Percentiles rank a stretch among this genome's conserved stretches.
Evolutionary conservation across 2,329 filamentous ascomycete genomes (phyloP).

Genomic region (Aspergillus bombycis): DNA sequence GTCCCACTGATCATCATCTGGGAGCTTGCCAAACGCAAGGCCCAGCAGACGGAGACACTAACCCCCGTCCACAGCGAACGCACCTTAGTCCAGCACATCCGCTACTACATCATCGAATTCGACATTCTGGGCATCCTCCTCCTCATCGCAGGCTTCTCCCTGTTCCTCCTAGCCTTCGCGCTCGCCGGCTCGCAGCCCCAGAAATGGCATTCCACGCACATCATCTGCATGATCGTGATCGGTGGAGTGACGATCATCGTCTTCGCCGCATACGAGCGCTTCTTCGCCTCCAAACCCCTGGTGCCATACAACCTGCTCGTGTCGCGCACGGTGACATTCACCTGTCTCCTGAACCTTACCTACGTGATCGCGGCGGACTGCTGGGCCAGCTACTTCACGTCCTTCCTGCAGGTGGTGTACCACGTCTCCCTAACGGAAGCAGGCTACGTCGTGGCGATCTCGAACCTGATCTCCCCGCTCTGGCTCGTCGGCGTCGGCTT

Average conservation of each 20-base stretch:
- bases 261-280: conserved; percentile 59
- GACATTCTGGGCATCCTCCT: conserved; percentile 64
- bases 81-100: conserved; percentile 46
- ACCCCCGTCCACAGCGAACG: conserved; percentile 43
- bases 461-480: conserved; percentile 57
- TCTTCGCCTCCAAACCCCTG: conserved; percentile 42
- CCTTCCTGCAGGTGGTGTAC: conserved; percentile 41
- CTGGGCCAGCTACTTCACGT: conserved; percentile 35
- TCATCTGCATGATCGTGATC: conserved; percentile 55
- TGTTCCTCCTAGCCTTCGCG: conserved; percentile 51
- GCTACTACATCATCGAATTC: conserved; percentile 60
- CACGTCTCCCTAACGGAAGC: conserved; percentile 31
- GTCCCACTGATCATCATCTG: conserved; percentile 59
- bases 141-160: conserved; percentile 59
- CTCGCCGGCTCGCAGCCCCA: conserved; percentile 46
- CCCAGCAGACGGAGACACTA: conserved; percentile 53
- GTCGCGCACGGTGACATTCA: conserved; percentile 28
- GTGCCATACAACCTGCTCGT: conserved; percentile 43
- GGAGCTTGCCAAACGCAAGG: conserved; percentile 57
- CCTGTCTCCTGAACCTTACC: conserved; percentile 27
- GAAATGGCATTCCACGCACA: conserved; percentile 47
- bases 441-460: conserved; percentile 52
- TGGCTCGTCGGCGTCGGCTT: conserved; percentile 58
- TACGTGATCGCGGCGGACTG: conserved; percentile 24
- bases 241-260: conserved; percentile 55